Evolutionary conservation across 352 stramenopile genomes (phyloP).

Genomic region (Thalassiosira livingstoniorum): DNA sequence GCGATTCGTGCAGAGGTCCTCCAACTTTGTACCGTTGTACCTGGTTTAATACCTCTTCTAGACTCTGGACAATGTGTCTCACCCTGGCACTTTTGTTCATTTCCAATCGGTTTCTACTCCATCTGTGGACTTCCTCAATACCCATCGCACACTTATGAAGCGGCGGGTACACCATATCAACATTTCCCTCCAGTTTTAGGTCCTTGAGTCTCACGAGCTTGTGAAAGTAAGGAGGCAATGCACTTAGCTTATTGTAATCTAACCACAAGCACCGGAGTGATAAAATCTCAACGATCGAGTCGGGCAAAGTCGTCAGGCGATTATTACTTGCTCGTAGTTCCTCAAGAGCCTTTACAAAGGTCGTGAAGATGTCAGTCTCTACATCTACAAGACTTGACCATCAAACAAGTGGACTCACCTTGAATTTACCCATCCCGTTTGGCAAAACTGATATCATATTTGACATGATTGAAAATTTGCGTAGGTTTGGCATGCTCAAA

Average conservation of each 20-base stretch:
- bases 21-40: constrained; percentile 44
- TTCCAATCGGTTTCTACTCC: constrained; percentile 55
- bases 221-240: constrained; percentile 57
- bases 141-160: constrained; percentile 54
- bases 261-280: constrained; percentile 53
- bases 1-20: constrained; percentile 39
- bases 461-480: constrained; percentile 37
- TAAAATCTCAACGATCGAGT: constrained; percentile 46
- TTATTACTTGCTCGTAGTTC: constrained; percentile 44
- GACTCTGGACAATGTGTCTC: constrained; percentile 57
- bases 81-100: constrained; percentile 39
- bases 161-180: constrained; percentile 52
- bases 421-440: constrained; percentile 21
- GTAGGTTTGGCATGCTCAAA: constrained; percentile 36
- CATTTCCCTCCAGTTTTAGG: constrained; percentile 66
- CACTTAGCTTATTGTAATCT: constrained; percentile 52
- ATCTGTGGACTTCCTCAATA: constrained; percentile 50
- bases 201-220: constrained; percentile 43
- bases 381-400: too few species aligned
- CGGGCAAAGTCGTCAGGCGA: constrained; percentile 39
- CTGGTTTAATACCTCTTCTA: constrained; percentile 63
- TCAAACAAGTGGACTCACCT: too few species aligned
- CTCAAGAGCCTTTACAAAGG: not conserved
- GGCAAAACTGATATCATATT: constrained; percentile 42
- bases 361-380: too few species aligned